phyloP scores from a whole-genome alignment of 2,329 filamentous ascomycete species.

The Trichoderma lentiforme region DNA sequence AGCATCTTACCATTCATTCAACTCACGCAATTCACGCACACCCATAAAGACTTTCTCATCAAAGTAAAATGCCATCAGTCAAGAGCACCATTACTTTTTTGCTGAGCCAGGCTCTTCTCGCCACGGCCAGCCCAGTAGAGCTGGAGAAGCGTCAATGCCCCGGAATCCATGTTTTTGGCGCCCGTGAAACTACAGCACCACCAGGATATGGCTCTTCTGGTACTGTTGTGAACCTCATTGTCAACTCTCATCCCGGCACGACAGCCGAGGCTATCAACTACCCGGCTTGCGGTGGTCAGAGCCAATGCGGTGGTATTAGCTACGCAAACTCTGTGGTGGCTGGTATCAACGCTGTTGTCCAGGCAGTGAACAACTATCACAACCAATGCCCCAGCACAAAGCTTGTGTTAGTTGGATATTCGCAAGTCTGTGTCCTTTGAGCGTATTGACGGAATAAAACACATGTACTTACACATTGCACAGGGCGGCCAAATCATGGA shows the following conservation, averaged over 20 bases:
- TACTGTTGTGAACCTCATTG: conserved; percentile 49
- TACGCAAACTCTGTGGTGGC: conserved; percentile 51
- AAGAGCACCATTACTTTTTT: neutral
- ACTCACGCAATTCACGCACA: neutral
- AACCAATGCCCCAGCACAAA: conserved; percentile 53
- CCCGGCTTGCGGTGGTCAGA: conserved; percentile 61
- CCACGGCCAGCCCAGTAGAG: neutral
- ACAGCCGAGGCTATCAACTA: conserved; percentile 55
- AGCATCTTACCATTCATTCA: neutral
- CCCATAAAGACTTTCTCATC: neutral
- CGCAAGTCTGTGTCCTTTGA: conserved; percentile 43
- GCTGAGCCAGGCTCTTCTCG: conserved; percentile 11
- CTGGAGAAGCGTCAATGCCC: conserved; percentile 18
- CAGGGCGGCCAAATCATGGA: conserved; percentile 61
- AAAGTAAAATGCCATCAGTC: neutral
- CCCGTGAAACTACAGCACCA: conserved; percentile 47
- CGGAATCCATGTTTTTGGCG: conserved; percentile 43
- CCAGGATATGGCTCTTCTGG: conserved; percentile 51
- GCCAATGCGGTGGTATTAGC: conserved; percentile 54
- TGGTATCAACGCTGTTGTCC: conserved; percentile 12
- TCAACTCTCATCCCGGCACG: conserved; percentile 45
- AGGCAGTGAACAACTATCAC: conserved; percentile 55
- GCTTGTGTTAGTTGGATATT: conserved; percentile 61
- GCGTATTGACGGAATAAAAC: neutral
- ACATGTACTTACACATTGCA: neutral